Evolutionary conservation across 148 eudicot species (phyloP).

Genomic region (Chenopodium berlandieri): DNA sequence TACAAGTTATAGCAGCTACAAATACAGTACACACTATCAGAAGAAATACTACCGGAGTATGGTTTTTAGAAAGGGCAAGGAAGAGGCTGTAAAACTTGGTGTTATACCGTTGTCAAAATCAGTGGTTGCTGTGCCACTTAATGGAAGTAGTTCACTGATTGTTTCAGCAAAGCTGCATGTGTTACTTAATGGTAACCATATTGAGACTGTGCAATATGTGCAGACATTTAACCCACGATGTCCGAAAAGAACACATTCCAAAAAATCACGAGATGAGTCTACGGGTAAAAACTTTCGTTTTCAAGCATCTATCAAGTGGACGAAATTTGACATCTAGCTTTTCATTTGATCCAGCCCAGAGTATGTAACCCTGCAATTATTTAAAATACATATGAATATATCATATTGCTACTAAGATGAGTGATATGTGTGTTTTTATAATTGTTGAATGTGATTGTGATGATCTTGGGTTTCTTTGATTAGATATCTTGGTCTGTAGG

Average conservation of each 20-base stretch:
- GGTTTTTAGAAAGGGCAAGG: background rate
- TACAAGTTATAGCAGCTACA: background rate
- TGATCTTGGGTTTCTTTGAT: too few relatives aligned
- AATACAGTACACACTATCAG: background rate
- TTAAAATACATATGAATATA: too few relatives aligned
- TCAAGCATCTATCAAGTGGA: background rate
- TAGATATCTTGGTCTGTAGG: too few relatives aligned
- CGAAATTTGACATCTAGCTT: background rate
- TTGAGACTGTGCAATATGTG: constrained; percentile 1
- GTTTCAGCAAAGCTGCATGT: background rate
- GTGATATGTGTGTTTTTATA: too few relatives aligned
- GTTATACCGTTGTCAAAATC: constrained; percentile 6
- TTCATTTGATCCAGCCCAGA: too few relatives aligned
- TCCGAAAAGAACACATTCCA: background rate
- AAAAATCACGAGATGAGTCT: background rate
- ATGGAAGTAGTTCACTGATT: background rate
- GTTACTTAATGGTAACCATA: background rate
- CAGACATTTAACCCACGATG: background rate
- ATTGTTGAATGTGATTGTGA: too few relatives aligned
- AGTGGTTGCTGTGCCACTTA: constrained; percentile 11
- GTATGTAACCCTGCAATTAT: too few relatives aligned
- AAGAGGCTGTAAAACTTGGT: background rate
- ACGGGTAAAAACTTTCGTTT: background rate
- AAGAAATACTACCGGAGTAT: background rate
- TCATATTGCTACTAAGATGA: too few relatives aligned